Evolutionary conservation across 2,329 filamentous ascomycete species (phyloP), one percentile per base, ranked within the genome.

Genomic region (Aspergillus quadricinctus): DNA sequence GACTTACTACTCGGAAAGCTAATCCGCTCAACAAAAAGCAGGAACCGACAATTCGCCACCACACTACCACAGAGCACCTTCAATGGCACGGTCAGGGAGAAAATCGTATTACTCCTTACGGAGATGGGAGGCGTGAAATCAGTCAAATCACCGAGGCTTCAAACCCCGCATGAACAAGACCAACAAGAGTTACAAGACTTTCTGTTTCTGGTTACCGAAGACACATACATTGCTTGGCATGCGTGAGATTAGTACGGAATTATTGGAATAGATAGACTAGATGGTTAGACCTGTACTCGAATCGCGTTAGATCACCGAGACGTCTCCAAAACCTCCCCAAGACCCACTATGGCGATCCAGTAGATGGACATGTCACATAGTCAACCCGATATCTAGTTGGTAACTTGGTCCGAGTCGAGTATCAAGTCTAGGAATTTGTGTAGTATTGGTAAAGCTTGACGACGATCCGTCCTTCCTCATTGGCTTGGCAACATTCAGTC

Each of bases 261-360:
- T 23, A 23, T 3, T 3, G 23, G 23, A 23, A 23, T 23, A 23
- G n/a, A 23, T 23, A 23, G 23, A 23, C 23, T 21, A 46, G n/a
- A n/a, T n/a, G n/a, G n/a, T n/a, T n/a, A n/a, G 28, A 35, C 14
- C 28, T 37, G 23, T 48, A 40, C 43, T 21, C 10, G 29, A 37
- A 50, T 51, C 35, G 49, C 49, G 49, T 48, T 51, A 48, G 53
- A 40, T 48, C 37, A 49, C 48, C 37, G 48, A 48, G 49, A 51
- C 53, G 37, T 27, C 25, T 27, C 48, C 53, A 55, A 48, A 55
- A 55, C 37, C 25, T 48, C 23, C 21, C 53, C 27, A 28, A 40
- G 29, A 25, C 21, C 35, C 49, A 41, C 49, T 19, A 40, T 23
- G 53, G 51, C 48, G 53, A 55, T 55, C 53, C 37, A 41, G n/a